Evolutionary conservation across 2,329 filamentous ascomycete genomes (phyloP), one percentile per base, ranked within the genome.

Genomic region (Aplosporella prunicola): DNA sequence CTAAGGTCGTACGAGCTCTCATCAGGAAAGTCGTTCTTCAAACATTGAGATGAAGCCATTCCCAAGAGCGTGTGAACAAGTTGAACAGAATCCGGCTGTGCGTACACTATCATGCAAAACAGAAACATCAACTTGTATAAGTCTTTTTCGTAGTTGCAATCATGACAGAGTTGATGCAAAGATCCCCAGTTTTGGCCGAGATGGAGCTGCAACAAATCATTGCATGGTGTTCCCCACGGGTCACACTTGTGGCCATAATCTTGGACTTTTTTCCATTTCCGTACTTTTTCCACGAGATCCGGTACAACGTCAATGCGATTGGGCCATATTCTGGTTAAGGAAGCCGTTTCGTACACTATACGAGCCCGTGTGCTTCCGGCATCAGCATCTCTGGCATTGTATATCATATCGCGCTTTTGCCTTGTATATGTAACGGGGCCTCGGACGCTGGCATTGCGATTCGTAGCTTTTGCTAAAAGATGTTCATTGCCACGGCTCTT

Each of bases 371-470:
- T 25, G 1, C 39, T 42, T n/a, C 33, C 17, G 1, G 11, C 0
- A 7, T 32, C 25, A 10, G 18, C 60, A 6, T 42, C 10, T 0
- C 34, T 9, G 1, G 22, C 18, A 0, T 39, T 51, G 37, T 49
- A 51, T 8, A 3, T 5, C 4, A 22, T 11, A 7, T 11, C n/a
- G n/a, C n/a, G n/a, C n/a, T n/a, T 27, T 2, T 45, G 8, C 27
- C 60, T 58, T 1, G 55, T 56, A 2, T 60, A 60, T 24, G 51
- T 62, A 0, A 45, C 50, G 28, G 47, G 40, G 1, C 55, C 42
- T 1, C 48, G 48, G 35, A 58, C 58, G 0, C 40, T 46, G 0
- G 55, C 47, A 7, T 49, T 43, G 5, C 61, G 52, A 5, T 57
- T 56, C 5, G 31, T 20, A 20, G 56, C 53, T 14, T 60, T 50